A percentile compares a stretch with the other conserved stretches of the same genome.
These are phyloP conservation scores for Metschnikowia drakensbergensis DNA, from an alignment of 805 yeast genomes.

Conservation along the genomic window DNA sequence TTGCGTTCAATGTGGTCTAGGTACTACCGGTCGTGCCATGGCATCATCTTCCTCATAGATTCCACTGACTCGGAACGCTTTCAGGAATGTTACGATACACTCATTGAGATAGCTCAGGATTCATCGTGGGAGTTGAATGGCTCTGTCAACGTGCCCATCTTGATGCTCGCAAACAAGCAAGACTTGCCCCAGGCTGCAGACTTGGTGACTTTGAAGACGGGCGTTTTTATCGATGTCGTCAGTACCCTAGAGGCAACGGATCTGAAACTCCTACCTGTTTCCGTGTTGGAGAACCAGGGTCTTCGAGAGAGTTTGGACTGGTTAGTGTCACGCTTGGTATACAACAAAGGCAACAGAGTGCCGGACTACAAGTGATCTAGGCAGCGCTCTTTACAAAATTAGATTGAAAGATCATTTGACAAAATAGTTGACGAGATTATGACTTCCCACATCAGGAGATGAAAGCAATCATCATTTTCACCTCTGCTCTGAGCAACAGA, in stretches of 20 bases:
- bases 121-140: conserved; percentile 35
- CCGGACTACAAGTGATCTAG: conserved; percentile 46
- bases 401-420: background rate
- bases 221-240: conserved; percentile 76
- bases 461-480: too few species aligned
- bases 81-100: conserved; percentile 72
- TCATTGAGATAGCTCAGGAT: conserved; percentile 45
- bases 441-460: too few species aligned
- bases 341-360: conserved; percentile 59
- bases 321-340: conserved; percentile 68
- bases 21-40: conserved; percentile 84
- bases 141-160: conserved; percentile 68
- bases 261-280: conserved; percentile 81
- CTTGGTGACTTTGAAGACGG: conserved; percentile 64
- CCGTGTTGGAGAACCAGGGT: conserved; percentile 82
- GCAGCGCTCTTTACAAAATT: background rate
- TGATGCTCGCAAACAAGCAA: conserved; percentile 95
- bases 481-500: too few species aligned
- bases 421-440: background rate
- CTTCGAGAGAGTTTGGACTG: conserved; percentile 85
- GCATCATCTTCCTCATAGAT: conserved; percentile 87
- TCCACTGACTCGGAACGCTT: conserved; percentile 81
- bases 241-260: conserved; percentile 85
- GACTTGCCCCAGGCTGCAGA: conserved; percentile 55
- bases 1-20: conserved; percentile 82